Evolutionary conservation across 192 early-diverging fungal genomes (phyloP), one percentile per base, ranked within the genome.

Genomic region (Coemansia umbellata): DNA sequence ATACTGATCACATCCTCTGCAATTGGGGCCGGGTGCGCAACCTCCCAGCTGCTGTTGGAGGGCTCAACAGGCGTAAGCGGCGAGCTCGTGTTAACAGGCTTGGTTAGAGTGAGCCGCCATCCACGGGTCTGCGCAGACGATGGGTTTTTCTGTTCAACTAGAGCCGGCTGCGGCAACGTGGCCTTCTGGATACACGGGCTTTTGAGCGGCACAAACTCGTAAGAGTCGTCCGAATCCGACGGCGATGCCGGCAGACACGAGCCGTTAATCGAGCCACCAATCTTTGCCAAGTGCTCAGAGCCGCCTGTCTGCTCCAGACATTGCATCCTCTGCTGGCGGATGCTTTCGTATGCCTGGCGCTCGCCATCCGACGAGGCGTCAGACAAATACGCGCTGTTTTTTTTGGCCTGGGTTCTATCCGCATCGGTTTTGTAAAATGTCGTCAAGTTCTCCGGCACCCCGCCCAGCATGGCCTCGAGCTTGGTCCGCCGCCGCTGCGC

Each of bases 401-500:
- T n/a, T n/a, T n/a, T n/a, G n/a, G n/a, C n/a, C n/a, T n/a, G n/a
- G n/a, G n/a, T n/a, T n/a, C n/a, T n/a, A n/a, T n/a, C n/a, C n/a
- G n/a, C n/a, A 9, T 60, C 58, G 0, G 42, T 50, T 9, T 13
- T 19, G 35, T 71, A 71, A 28, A 53, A 24, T 0, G 68, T 63
- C 0, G 32, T 55, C 26, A 71, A 32, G 28, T 47, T 31, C 0
- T 47, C 31, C 0, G 68, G 68, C 60, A 71, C 60, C n/a, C 52
- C 68, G 30, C 68, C 68, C n/a, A 71, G 52, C 47, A 71, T 58
- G 0, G 39, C 41, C 13, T 47, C 42, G 3, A 71, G 56, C 53
- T 71, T 71, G 48, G 58, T 63, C 31, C 68, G 68, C 19, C 55
- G 55, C 68, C 68, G 64, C 36, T 48, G 61, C 1, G 60, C 60